Conservation (phyloP, 164 flowering plant species). For the Warburgia ugandensis region DNA sequence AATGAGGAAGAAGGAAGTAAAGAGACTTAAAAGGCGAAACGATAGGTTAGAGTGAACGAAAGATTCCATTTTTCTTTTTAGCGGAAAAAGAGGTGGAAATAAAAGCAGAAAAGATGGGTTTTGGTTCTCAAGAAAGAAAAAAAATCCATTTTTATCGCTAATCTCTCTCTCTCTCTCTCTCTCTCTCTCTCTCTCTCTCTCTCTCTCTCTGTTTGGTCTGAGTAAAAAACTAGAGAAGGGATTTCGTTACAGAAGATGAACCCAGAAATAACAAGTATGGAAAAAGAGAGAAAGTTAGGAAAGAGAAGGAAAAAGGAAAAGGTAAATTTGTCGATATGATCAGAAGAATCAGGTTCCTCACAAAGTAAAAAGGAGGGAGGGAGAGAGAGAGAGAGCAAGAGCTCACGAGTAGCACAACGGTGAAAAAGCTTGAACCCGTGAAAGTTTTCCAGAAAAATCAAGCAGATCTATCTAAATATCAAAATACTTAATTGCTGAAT, state of each 20-base stretch:
- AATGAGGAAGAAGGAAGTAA: neutral
- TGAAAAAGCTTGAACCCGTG: constrained; percentile 14
- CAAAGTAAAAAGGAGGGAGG: constrained; percentile 14
- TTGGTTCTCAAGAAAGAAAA: constrained; percentile 5
- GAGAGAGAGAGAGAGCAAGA: neutral
- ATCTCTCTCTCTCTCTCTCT: neutral
- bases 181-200: constrained; percentile 17
- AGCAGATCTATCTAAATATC: constrained; percentile 5
- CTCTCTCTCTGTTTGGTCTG: constrained; percentile 4
- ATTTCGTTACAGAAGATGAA: too few species aligned
- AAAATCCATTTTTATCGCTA: constrained; percentile 3
- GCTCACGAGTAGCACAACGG: constrained; percentile 7
- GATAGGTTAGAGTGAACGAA: constrained; percentile 5
- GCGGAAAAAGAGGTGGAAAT: constrained; percentile 22
- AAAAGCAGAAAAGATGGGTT: constrained; percentile 17
- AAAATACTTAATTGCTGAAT: too few species aligned
- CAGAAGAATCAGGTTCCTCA: constrained; percentile 51
- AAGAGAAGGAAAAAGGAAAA: constrained; percentile 16
- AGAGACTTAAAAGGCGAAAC: constrained; percentile 6
- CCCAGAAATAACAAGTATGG: neutral
- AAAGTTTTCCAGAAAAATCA: constrained; percentile 4
- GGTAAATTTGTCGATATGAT: constrained; percentile 25
- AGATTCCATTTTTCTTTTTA: constrained; percentile 7
- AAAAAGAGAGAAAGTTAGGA: constrained; percentile 3
- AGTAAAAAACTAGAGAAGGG: too few species aligned